A percentile compares a stretch with the other conserved stretches of the same genome.
phyloP scores from a whole-genome alignment of 257 asterid species.

The Phtheirospermum japonicum region DNA sequence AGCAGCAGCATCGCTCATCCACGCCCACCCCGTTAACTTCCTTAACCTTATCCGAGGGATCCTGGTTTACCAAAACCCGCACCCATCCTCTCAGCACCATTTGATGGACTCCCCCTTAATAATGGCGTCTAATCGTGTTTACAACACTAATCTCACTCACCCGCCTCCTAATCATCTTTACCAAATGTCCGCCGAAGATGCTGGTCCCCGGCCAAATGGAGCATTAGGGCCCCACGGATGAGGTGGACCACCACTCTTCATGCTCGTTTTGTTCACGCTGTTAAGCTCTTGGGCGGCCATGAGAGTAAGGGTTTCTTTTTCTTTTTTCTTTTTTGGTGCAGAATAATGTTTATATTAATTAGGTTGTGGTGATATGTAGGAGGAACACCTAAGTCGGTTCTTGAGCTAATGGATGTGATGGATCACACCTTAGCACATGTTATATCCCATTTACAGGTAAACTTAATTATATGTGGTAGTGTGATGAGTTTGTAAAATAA shows the following conservation, averaged over 20 bases:
- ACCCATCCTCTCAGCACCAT: neutral
- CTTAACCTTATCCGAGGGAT: neutral
- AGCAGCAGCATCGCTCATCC: neutral
- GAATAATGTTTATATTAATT: too few relatives aligned
- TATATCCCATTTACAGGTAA: slow-evolving; percentile 96
- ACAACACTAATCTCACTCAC: too few relatives aligned
- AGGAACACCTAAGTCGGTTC: slow-evolving; percentile 92
- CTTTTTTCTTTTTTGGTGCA: neutral
- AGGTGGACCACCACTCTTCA: slow-evolving; percentile 90
- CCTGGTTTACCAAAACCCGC: neutral
- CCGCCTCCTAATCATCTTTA: neutral
- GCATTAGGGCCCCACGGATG: slow-evolving; percentile 92
- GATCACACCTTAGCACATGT: slow-evolving; percentile 97
- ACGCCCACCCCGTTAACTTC: neutral
- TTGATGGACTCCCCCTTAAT: neutral
- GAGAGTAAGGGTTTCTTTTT: slow-evolving; percentile 47
- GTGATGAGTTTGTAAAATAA: too few relatives aligned
- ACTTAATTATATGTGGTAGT: neutral
- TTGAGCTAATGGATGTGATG: slow-evolving; percentile 97
- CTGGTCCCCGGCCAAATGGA: slow-evolving; percentile 57
- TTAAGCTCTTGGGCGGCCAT: slow-evolving; percentile 96
- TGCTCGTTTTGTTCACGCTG: slow-evolving; percentile 91
- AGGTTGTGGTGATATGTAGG: too few relatives aligned
- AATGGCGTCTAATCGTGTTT: neutral
- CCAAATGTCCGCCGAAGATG: slow-evolving; percentile 33